Conservation (phyloP, 805 yeast species). For the Blastobotrys attinorum region DNA sequence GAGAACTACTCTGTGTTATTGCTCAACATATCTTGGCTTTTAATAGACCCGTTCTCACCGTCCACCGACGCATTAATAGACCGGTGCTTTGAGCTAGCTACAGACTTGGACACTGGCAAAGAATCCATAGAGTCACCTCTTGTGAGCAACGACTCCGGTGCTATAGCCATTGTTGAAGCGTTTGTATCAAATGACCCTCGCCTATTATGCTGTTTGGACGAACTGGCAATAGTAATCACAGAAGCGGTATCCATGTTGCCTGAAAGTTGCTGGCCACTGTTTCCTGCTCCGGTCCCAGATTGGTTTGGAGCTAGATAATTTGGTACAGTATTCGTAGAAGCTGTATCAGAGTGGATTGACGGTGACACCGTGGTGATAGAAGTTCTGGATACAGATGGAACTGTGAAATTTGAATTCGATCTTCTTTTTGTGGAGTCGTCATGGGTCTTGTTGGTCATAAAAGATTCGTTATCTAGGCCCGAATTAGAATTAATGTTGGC, state of each 20-base stretch:
- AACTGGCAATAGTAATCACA: constrained; percentile 31
- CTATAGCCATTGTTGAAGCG: constrained; percentile 30
- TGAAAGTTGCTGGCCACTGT: background rate
- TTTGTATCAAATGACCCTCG: constrained; percentile 31
- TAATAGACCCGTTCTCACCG: background rate
- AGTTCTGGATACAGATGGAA: constrained; percentile 21
- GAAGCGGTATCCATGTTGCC: constrained; percentile 26
- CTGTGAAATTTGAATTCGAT: constrained; percentile 22
- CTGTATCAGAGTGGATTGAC: constrained; percentile 13
- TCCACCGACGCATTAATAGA: background rate
- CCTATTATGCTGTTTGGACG: constrained; percentile 25
- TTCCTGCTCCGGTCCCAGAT: constrained; percentile 11
- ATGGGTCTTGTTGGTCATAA: background rate
- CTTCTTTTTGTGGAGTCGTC: constrained; percentile 13
- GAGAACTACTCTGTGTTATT: too few relatives aligned
- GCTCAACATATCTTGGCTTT: background rate
- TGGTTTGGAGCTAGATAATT: constrained; percentile 7
- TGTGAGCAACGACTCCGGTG: constrained; percentile 25
- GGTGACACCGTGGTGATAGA: constrained; percentile 20
- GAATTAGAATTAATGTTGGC: too few relatives aligned
- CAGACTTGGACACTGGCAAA: background rate
- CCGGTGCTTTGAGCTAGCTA: background rate
- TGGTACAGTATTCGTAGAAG: constrained; percentile 14
- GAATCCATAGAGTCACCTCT: constrained; percentile 10
- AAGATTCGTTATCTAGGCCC: background rate